Evolutionary conservation across 23 red algal species (phyloP).

Genomic region (Gracilaria domingensis): DNA sequence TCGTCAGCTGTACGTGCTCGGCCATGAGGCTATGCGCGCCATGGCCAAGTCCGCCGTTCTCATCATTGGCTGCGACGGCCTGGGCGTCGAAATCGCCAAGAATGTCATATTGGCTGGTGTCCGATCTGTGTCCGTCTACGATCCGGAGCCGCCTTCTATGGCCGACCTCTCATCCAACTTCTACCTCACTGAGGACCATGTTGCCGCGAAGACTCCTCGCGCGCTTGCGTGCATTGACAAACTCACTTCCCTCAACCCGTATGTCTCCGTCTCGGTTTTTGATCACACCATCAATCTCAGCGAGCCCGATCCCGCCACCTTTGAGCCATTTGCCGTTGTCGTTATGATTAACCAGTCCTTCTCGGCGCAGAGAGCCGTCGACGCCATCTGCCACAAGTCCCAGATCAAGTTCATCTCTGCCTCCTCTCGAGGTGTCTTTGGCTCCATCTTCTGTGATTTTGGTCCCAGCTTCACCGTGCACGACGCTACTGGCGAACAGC

Average conservation of each 20-base stretch:
- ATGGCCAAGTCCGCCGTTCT: constrained; percentile 90
- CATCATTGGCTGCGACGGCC: constrained; percentile 86
- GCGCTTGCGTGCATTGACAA: constrained; percentile 63
- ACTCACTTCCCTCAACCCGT: constrained; percentile 87
- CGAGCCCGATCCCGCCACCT: constrained; percentile 47
- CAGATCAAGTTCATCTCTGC: constrained; percentile 79
- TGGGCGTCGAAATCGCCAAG: constrained; percentile 98
- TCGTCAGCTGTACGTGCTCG: constrained; percentile 98
- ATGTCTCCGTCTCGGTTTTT: constrained; percentile 77
- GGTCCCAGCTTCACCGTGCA: constrained; percentile 81
- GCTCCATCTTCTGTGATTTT: constrained; percentile 91
- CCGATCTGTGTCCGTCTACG: constrained; percentile 83
- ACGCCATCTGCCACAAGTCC: constrained; percentile 71
- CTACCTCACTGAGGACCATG: constrained; percentile 65
- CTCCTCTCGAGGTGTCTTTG: constrained; percentile 91
- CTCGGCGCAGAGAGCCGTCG: constrained; percentile 53
- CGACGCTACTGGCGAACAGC: constrained; percentile 94
- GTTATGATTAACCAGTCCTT: constrained; percentile 92
- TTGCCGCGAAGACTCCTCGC: constrained; percentile 49
- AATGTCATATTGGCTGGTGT: constrained; percentile 96
- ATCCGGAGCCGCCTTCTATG: constrained; percentile 58
- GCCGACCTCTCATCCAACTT: constrained; percentile 94
- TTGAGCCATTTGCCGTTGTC: constrained; percentile 72
- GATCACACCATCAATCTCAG: constrained; percentile 43
- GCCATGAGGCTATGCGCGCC: constrained; percentile 92